phyloP scores from a whole-genome alignment of 352 stramenopile genomes.

The Phytophthora multivora region DNA sequence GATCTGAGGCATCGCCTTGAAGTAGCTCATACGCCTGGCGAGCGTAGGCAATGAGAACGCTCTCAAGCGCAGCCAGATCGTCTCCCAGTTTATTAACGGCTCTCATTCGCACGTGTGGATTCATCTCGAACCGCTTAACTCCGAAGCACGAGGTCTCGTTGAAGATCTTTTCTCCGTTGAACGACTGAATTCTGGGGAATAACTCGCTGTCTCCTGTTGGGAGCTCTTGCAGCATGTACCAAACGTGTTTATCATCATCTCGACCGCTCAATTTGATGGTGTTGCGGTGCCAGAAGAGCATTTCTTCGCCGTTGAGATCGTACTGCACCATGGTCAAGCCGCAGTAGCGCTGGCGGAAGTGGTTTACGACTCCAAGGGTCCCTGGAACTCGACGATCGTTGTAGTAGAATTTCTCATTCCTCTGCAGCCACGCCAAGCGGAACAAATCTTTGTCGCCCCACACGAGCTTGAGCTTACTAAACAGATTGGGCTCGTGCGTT shows the following conservation, averaged over 20 bases:
- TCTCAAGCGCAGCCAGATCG: constrained; percentile 25
- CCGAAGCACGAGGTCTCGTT: constrained; percentile 75
- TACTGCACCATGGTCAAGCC: constrained; percentile 63
- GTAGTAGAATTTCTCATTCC: constrained; percentile 37
- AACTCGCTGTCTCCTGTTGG: constrained; percentile 10
- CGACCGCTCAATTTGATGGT: constrained; percentile 65
- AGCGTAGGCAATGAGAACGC: constrained; percentile 41
- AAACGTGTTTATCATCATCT: constrained; percentile 38
- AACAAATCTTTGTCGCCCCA: constrained; percentile 69
- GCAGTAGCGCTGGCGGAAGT: constrained; percentile 41
- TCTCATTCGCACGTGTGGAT: constrained; percentile 29
- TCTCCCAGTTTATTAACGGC: constrained; percentile 19
- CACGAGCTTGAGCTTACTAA: constrained; percentile 52
- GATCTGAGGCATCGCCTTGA: constrained; percentile 7
- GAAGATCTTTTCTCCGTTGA: constrained; percentile 63
- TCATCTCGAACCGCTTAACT: constrained; percentile 53
- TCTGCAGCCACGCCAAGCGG: constrained; percentile 54
- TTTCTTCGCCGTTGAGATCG: constrained; percentile 35
- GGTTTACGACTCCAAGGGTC: constrained; percentile 48
- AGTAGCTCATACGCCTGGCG: constrained; percentile 40
- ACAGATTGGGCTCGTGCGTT: constrained; percentile 47
- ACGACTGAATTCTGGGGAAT: constrained; percentile 54
- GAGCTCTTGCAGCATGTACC: constrained; percentile 55
- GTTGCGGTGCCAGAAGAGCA: constrained; percentile 62
- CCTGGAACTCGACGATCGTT: constrained; percentile 43